These are phyloP conservation scores for Lentinula lateritia DNA, from an alignment of 768 basidiomycete genomes.

Conservation along the genomic window DNA sequence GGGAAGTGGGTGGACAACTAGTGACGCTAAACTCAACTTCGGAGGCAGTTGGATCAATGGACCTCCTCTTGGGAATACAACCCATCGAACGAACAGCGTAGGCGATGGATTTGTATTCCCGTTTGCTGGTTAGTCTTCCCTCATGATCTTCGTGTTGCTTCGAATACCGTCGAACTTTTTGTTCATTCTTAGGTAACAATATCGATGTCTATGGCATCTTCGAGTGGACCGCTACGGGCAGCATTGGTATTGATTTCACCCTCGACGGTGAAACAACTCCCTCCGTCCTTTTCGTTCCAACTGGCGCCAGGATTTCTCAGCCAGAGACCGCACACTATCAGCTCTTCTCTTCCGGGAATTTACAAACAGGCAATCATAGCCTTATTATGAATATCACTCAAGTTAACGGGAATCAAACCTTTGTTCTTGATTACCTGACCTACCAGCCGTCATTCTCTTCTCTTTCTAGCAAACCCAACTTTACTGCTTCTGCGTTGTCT, in stretches of 20 bases:
- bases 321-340: neutral
- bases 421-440: conserved; percentile 1
- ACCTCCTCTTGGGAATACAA: neutral
- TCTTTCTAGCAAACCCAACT: neutral
- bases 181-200: neutral
- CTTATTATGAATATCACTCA: neutral
- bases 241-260: neutral
- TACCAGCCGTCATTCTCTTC: neutral
- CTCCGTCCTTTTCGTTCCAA: neutral
- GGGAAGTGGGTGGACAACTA: neutral
- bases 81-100: neutral
- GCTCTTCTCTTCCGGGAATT: neutral
- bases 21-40: neutral
- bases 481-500: neutral
- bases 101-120: neutral
- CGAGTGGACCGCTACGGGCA: neutral
- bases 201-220: neutral
- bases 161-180: no score
- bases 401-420: neutral
- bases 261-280: neutral
- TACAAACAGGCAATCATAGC: neutral
- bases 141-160: no score
- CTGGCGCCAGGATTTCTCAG: neutral
- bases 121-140: neutral
- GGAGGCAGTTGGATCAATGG: neutral